Evolutionary conservation across 2,329 filamentous ascomycete genomes (phyloP).

Genomic region (Mycogone perniciosa): DNA sequence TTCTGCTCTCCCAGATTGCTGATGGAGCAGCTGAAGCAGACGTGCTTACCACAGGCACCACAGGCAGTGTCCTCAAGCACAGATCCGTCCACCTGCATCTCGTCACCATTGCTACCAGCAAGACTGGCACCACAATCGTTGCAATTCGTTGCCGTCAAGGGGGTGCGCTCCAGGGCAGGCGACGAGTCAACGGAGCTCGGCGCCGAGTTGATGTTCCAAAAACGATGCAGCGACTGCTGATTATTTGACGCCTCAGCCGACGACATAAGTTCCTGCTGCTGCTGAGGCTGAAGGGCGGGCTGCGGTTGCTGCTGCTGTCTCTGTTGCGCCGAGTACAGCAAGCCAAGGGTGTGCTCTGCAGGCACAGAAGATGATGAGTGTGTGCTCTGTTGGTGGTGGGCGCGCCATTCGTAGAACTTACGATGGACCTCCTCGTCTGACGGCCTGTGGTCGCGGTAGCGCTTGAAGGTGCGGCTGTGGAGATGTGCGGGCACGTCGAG

Average conservation of each 20-base stretch:
- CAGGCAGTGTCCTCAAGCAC: conserved; percentile 32
- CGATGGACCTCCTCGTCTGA: conserved; percentile 50
- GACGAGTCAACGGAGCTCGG: conserved; percentile 23
- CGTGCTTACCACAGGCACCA: conserved; percentile 45
- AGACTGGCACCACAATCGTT: conserved; percentile 46
- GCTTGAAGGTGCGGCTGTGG: conserved; percentile 54
- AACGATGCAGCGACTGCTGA: conserved; percentile 50
- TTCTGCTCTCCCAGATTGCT: conserved; percentile 50
- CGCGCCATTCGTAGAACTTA: conserved; percentile 31
- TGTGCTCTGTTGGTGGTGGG: conserved; percentile 12
- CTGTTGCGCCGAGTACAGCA: conserved; percentile 53
- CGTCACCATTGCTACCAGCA: conserved; percentile 16
- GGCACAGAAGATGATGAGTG: conserved; percentile 13
- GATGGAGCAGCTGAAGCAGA: conserved; percentile 55
- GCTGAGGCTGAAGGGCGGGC: conserved; percentile 3
- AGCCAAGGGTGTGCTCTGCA: conserved; percentile 49
- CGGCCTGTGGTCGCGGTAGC: conserved; percentile 52
- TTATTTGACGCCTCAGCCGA: conserved; percentile 3
- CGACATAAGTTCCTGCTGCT: conserved; percentile 9
- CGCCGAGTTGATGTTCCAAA: conserved; percentile 49
- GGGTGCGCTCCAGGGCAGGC: conserved; percentile 14
- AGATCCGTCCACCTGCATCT: conserved; percentile 34
- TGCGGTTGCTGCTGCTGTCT: conserved; percentile 16
- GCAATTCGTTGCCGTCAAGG: conserved; percentile 33
- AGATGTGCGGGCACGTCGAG: conserved; percentile 36